Base-by-base conservation (phyloP, 1,139 yeast genomes). In the Saccharomyces pastorianus region DNA sequence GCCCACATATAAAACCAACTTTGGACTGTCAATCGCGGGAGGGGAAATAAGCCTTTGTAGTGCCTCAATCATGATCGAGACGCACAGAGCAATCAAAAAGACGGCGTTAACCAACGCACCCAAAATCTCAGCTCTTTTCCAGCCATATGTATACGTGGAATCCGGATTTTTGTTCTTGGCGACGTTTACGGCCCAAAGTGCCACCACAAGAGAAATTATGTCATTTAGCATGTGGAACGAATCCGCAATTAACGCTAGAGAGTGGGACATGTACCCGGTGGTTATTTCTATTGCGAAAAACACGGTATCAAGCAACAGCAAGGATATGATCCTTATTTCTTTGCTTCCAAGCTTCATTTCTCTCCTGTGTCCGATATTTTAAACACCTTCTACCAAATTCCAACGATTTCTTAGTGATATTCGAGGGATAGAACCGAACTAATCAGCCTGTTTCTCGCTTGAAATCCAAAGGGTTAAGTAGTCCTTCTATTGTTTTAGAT, bases 201-300 rank as follows among this genome's bases (percentile, higher is more conserved):
- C 99, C 54, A 93, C 93, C 26, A 91, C 63, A 50, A 93, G 76
- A 1, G 98, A 89, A 56, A 93, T 84, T 56, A 93, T 88, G 72
- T 93, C 99, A 72, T 93, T 93, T 60, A 93, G 77, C 98, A 93
- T 93, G 71, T 93, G 99, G 78, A 93, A 93, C 1, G 98, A 86
- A 69, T 95, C 99, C 1, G 98, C 98, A 58, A 91, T 84, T 54
- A 91, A 77, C 0, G 98, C 98, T 65, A 91, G 77, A 1, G 97
- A 91, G 69, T 91, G 95, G 41, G 90, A 96, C 20, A 90, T 78
- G 71, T 90, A 91, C 46, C 96, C 96, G 52, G 88, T 81, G 55
- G 83, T 82, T 52, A 90, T 84, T 69, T 93, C 99, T 58, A 93
- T 67, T 49, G 93, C 75, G 78, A 95, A 93, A 74, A 93, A 93